Evolutionary conservation across 139 green algal genomes (phyloP), one percentile per base, ranked within the genome.

Genomic region (Chlamydomonas asymmetrica): DNA sequence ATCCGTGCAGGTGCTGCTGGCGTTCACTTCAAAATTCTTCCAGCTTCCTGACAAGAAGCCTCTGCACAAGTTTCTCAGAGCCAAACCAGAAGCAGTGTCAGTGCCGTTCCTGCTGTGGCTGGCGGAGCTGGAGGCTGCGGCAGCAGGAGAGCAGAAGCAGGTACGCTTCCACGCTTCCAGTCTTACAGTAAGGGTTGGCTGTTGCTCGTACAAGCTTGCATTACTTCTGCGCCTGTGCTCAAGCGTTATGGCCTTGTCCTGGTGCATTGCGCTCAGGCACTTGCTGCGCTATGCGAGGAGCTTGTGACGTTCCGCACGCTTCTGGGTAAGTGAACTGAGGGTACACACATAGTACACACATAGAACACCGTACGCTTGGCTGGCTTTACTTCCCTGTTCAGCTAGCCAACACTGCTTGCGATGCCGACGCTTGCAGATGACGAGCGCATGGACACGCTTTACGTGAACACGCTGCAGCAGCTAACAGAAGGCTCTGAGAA

Each of bases 91-190:
- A 5, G 35, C 66, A 6, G 64, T 73, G 38, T 80, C 72, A 4
- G 45, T 80, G 10, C 45, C 59, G 10, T 84, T 84, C 50, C 22
- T 84, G 13, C 57, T 60, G 29, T 84, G 79, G 79, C 9, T 84
- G 5, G 79, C 79, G 4, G 72, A 84, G 9, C 56, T 80, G 43
- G 79, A 84, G 66, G 72, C 79, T 1, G 22, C 22, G 1, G 79
- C 79, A 8, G 45, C 48, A 18, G 71, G 71, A 31, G 79, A 76
- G 29, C 60, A 84, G 48, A 79, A 84, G 39, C 54, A 61, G 62
- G 62, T 79, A 48, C 18, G 71, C 25, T 23, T 52, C 18, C 13
- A 52, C 13, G 45, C 13, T 1, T 52, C 13, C 45, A 52, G 13
- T 52, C 45, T 13, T 16, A 25, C 13, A 16, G 18, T 16, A 52